Conservation (phyloP, 2,329 filamentous ascomycete genomes). For the Talaromyces sp. region DNA sequence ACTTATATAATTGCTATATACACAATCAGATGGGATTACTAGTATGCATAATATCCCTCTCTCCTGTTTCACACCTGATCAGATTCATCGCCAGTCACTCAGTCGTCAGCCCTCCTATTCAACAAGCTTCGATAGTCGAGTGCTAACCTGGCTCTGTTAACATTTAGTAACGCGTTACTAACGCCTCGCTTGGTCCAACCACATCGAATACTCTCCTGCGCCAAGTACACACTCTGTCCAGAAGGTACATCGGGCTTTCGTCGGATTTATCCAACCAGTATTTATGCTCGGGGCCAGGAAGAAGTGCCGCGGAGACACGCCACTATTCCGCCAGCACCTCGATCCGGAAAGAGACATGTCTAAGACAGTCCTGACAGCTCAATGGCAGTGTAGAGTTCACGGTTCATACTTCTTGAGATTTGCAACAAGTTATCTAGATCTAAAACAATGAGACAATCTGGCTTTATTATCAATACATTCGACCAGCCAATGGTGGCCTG, state of each 20-base stretch:
- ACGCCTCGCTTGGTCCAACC: not conserved
- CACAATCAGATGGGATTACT: no score
- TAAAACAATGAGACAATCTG: no score
- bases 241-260: not conserved
- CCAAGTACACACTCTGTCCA: not conserved
- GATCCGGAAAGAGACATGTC: no score
- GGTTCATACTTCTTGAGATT: no score
- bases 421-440: no score
- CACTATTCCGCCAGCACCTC: not conserved
- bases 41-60: no score
- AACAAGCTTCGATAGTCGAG: conserved; percentile 1
- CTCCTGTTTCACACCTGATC: no score
- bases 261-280: not conserved
- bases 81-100: no score
- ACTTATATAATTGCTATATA: not conserved
- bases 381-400: no score
- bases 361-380: no score
- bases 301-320: not conserved
- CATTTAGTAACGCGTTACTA: not conserved
- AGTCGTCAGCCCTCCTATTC: not conserved
- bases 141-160: not conserved
- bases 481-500: not conserved
- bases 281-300: not conserved
- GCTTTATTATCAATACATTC: no score
- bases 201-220: not conserved